Conservation (phyloP, 139 green algal species). For the Chlamydomonas sphaeroides region DNA sequence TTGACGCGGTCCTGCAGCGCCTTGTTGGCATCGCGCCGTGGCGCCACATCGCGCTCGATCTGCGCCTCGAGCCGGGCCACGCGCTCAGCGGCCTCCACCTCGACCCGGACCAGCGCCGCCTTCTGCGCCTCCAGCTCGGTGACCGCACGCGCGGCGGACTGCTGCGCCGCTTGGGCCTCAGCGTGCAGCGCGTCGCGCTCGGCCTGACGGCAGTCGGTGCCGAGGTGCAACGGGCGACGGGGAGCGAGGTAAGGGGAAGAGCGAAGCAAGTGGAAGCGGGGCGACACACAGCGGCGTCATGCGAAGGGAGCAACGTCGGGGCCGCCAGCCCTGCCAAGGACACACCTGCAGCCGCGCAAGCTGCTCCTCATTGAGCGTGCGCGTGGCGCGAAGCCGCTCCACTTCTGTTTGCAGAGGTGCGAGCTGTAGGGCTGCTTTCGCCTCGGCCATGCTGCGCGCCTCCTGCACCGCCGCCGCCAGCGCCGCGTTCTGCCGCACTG, state of each 20-base stretch:
- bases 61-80: conserved; percentile 17
- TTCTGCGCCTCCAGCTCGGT: not conserved
- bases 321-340: not conserved
- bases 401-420: conserved; percentile 14
- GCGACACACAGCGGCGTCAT: too few relatives aligned
- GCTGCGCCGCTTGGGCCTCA: not conserved
- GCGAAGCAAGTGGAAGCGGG: too few relatives aligned
- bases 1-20: conserved; percentile 22
- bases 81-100: not conserved
- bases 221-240: too few relatives aligned
- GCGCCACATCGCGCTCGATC: conserved; percentile 2
- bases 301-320: too few relatives aligned
- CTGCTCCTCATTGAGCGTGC: conserved; percentile 12
- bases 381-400: conserved; percentile 16
- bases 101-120: not conserved
- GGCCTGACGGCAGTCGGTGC: not conserved
- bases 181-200: not conserved
- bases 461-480: conserved; percentile 32
- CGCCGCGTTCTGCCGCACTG: not conserved
- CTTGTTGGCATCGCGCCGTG: not conserved
- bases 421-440: not conserved
- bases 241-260: too few relatives aligned
- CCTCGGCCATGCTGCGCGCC: not conserved
- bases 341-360: conserved; percentile 15
- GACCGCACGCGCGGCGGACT: not conserved